Base-by-base conservation (phyloP, 148 eudicot genomes). In the Nepenthes gracilis region DNA sequence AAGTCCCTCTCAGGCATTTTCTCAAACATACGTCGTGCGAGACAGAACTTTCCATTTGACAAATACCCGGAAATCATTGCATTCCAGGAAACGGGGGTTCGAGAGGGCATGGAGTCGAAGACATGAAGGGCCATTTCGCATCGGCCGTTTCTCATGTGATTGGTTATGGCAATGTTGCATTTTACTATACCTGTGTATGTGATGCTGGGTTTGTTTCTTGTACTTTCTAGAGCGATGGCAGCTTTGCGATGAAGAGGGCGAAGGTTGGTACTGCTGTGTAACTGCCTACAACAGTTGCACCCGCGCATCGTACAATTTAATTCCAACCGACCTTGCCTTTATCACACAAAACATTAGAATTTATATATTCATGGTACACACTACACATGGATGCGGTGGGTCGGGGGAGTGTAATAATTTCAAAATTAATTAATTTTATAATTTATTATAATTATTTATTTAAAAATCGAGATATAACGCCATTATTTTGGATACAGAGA, bases 81-180 rank as follows among this genome's bases (percentile, higher is more conserved):
- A 56, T 81, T 81, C 80, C 79, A 81, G 0, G 85, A 78, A 47
- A 81, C 85, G 0, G 69, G 54, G 50, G 40, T 74, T n/a, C 68
- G 69, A 43, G 65, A 57, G 5, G 73, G 68, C 85, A 81, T 81
- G 36, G 69, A 40, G 38, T 69, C 47, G 75, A 81, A 81, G 36
- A 81, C 40, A 0, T 59, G 64, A 50, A 72, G 51, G 33, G 85
- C 85, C 12, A 61, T 66, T 8, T 67, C 63, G 59, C 62, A 64
- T n/a, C 64, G 68, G 59, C 85, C 85, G 50, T 65, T 81, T 48
- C 80, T 74, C 85, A 81, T 81, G 71, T 81, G 65, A 52, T 63
- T 72, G 34, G 80, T 69, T 36, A 81, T 81, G 4, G 62, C 53
- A 7, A 64, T 64, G 75, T 81, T 81, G 67, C 75, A 75, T 78